Conservation (phyloP, 2,329 filamentous ascomycete genomes). For the Fusarium devonianum region DNA sequence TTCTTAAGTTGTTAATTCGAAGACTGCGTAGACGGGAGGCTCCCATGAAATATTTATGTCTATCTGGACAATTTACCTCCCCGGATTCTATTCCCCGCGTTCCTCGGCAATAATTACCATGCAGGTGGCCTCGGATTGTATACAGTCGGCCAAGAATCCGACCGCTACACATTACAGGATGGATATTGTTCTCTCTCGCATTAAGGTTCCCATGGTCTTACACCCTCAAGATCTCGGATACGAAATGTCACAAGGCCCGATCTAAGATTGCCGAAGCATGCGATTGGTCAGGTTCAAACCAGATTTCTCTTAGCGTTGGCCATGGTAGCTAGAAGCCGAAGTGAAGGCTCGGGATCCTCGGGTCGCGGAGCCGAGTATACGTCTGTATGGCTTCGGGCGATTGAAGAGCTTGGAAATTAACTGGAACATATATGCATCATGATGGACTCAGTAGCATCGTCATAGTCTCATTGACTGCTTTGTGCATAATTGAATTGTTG, state of each 20-base stretch:
- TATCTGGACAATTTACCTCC: not conserved
- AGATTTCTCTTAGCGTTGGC: slow-evolving; percentile 3
- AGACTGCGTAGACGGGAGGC: not conserved
- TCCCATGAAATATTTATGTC: slow-evolving; percentile 2
- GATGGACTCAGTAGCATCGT: no score
- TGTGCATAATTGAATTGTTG: no score
- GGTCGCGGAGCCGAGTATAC: slow-evolving; percentile 6
- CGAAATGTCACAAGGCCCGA: slow-evolving; percentile 2
- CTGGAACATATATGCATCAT: no score
- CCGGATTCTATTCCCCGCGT: not conserved
- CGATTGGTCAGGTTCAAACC: not conserved
- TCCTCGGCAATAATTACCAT: not conserved
- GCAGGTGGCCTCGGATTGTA: not conserved
- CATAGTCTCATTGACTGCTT: no score
- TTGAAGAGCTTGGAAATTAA: no score
- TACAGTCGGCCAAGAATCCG: slow-evolving; percentile 4
- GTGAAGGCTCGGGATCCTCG: slow-evolving; percentile 3
- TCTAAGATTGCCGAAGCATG: slow-evolving; percentile 9
- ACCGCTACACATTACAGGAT: not conserved
- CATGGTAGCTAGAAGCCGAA: slow-evolving; percentile 3
- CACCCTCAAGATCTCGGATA: slow-evolving; percentile 2
- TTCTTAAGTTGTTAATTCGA: not conserved
- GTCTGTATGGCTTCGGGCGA: no score
- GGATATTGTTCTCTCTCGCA: not conserved
- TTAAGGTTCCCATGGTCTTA: not conserved